Evolutionary conservation across 2,329 filamentous ascomycete genomes (phyloP), one percentile per base, ranked within the genome.

Genomic region (Xylaria sp.): DNA sequence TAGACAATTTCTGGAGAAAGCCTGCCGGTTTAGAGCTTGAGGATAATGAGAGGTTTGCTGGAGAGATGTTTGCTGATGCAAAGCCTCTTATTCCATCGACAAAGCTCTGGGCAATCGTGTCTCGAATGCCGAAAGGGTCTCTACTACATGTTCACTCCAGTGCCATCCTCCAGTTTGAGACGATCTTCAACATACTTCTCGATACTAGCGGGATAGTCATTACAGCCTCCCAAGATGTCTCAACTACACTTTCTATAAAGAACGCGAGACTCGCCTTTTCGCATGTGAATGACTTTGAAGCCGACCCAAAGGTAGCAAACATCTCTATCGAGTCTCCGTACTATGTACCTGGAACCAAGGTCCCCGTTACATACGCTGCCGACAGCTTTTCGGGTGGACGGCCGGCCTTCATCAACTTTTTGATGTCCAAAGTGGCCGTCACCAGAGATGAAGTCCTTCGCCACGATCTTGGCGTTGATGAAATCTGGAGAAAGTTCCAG

Each of bases 401-500:
- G 34, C 4, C 53, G 6, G 69, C 56, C 6, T 71, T 71, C 54
- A 61, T 69, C 48, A n/a, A 61, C 21, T 71, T 68, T 57, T 51
- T 69, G 14, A 57, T 65, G 62, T 19, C 61, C 32, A 69, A 69
- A 34, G 60, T 66, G 6, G 60, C 69, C 45, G 54, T 71, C 36
- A 60, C 63, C 27, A 47, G 50, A 36, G 60, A 66, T 14, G 69
- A 71, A 24, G 64, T 68, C 17, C 34, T 67, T 19, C 59, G 67
- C 21, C 69, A 71, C 50, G 65, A 71, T 21, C 62, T 64, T 8
- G 69, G 69, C 8, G 66, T 69, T 14, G 63, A 69, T 54, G 67
- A 60, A 34, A 67, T 71, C 69, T 71, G 69, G 69, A 56, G 66
- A 54, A 64, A 64, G 14, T 71, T 71, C 62, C 65, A 69, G 34